Evolutionary conservation across 1,284 basidiomycete species (phyloP), one percentile per base, ranked within the genome.

Genomic region (Porphyrellus sp.): DNA sequence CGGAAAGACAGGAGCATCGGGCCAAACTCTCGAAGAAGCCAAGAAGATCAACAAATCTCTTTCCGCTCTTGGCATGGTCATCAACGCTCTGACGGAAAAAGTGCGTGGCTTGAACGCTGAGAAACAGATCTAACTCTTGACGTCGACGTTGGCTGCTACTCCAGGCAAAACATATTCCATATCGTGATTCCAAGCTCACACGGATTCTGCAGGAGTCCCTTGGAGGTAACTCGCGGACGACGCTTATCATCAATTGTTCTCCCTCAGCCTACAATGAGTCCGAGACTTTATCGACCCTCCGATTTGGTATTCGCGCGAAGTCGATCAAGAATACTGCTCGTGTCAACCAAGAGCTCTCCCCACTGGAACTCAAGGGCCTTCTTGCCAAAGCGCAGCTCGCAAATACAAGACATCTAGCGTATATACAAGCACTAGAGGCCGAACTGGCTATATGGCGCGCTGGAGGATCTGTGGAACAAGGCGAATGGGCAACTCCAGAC

Each of bases 21-120:
- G 97, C 2, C 97, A 99, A 72, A 99, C 97, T 30, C 77, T 99
- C 13, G 97, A 99, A 72, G 97, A 99, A 72, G 97, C 97, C 13
- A 99, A 99, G 82, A 99, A 99, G 81, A 99, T 99, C 76, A 99
- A 99, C 78, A 99, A 99, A 75, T 93, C 90, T 53, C 75, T 99
- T 38, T 98, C 94, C 20, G 96, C 97, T 12, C 82, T 99, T 56
- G 97, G 97, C 44, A 99, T 99, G 95, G 97, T 99, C 69, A 99
- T 99, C 72, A 99, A 99, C 65, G 91, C 96, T 4, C 77, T 99
- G 55, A 99, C 97, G 3, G 97, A 99, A 56, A 98, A 98, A 82
- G 94, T 89, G 59, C 46, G 79, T 65, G 6, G 35, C 41, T 46
- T 41, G 43, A 18, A 39, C 57, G 39, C 47, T 24, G 18, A 2